A percentile compares a stretch with the other conserved stretches of the same genome.
phyloP scores from a whole-genome alignment of 495 filamentous ascomycete species.

The Annulohypoxylon bovei region DNA sequence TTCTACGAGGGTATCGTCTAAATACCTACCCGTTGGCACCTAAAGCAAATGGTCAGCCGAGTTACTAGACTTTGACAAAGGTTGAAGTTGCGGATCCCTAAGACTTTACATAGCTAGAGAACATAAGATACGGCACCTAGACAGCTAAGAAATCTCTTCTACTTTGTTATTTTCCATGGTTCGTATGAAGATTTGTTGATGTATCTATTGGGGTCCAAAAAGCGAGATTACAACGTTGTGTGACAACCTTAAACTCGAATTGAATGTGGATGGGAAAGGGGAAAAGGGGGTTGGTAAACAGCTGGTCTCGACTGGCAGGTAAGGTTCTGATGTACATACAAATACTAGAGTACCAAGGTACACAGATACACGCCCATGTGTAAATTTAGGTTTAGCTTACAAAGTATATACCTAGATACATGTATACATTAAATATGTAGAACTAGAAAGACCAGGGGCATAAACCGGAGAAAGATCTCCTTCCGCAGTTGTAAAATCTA shows the following conservation, averaged over 20 bases:
- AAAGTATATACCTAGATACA: neutral
- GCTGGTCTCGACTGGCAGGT: too few species aligned
- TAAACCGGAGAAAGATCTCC: slow-evolving; percentile 8
- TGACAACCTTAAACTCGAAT: too few species aligned
- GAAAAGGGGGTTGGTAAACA: too few species aligned
- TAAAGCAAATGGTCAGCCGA: neutral
- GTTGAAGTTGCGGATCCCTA: neutral
- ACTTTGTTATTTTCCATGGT: too few species aligned
- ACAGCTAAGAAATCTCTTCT: too few species aligned
- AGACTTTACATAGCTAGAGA: neutral
- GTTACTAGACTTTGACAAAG: neutral
- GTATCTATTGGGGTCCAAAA: neutral
- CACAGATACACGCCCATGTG: neutral
- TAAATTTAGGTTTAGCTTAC: neutral
- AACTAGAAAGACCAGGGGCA: neutral
- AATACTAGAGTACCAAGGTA: neutral
- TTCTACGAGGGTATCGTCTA: slow-evolving; percentile 31
- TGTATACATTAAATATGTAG: neutral
- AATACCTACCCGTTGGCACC: too few species aligned
- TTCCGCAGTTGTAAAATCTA: too few species aligned
- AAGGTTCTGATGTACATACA: neutral
- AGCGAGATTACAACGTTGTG: neutral
- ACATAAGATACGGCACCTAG: too few species aligned
- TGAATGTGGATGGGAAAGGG: too few species aligned
- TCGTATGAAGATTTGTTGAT: too few species aligned